These are phyloP conservation scores for Urostyla sp. DNA, from an alignment of 73 alveolate species.

Conservation along the genomic window DNA sequence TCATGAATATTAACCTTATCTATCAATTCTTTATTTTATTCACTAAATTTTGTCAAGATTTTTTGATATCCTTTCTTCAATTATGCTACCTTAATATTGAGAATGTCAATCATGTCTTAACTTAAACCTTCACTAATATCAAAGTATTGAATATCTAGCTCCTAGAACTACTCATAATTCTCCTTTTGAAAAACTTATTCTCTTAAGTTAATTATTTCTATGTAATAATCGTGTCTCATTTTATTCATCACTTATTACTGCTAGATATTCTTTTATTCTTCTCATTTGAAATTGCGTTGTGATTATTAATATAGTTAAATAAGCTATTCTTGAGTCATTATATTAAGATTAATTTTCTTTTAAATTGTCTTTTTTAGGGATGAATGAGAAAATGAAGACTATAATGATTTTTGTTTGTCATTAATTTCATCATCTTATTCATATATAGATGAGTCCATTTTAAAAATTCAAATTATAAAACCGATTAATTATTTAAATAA, in stretches of 20 bases:
- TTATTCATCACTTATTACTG: neutral
- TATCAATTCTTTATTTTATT: neutral
- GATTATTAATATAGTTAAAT: too few relatives aligned
- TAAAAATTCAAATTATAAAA: too few relatives aligned
- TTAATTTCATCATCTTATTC: too few relatives aligned
- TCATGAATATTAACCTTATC: conserved; percentile 17
- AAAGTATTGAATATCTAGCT: conserved; percentile 27
- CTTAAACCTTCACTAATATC: conserved; percentile 28
- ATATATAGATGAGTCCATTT: too few relatives aligned
- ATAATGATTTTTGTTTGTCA: too few relatives aligned
- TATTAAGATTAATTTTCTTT: too few relatives aligned
- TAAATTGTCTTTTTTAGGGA: too few relatives aligned
- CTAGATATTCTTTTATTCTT: too few relatives aligned
- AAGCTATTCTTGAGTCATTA: too few relatives aligned
- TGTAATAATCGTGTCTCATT: conserved; percentile 1
- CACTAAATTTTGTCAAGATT: neutral
- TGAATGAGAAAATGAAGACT: too few relatives aligned
- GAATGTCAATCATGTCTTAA: neutral
- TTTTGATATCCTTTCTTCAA: conserved; percentile 21
- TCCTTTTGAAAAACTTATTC: conserved; percentile 15
- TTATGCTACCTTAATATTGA: conserved; percentile 12
- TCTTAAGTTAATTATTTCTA: conserved; percentile 34
- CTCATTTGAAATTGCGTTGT: too few relatives aligned
- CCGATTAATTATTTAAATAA: too few relatives aligned
- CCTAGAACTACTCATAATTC: conserved; percentile 12